Evolutionary conservation across 2,329 filamentous ascomycete genomes (phyloP).

Genomic region (Talaromyces piceae): DNA sequence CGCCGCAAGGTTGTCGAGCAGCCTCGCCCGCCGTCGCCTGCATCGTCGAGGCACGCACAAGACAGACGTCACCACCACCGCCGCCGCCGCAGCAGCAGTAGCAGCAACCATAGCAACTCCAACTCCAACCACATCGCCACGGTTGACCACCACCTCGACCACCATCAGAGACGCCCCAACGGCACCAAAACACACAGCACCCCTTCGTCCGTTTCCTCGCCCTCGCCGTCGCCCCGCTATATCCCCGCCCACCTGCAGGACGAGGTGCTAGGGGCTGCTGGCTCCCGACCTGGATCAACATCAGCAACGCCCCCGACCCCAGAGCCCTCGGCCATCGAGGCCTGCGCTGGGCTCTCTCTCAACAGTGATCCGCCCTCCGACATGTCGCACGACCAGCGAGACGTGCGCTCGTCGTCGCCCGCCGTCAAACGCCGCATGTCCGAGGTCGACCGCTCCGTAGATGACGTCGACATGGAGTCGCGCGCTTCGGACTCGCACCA

Average conservation of each 20-base stretch:
- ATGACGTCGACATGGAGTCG: conserved; percentile 11
- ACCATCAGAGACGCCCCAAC: too few relatives aligned
- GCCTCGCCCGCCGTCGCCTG: conserved; percentile 5
- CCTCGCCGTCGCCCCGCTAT: conserved; percentile 32
- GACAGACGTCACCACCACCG: conserved; percentile 28
- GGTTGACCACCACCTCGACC: background rate
- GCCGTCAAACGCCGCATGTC: conserved; percentile 29
- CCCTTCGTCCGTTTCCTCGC: too few relatives aligned
- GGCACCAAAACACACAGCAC: too few relatives aligned
- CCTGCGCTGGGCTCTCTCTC: conserved; percentile 46
- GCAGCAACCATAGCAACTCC: background rate
- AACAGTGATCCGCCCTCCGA: conserved; percentile 38
- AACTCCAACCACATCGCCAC: conserved; percentile 2
- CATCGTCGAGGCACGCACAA: conserved; percentile 9
- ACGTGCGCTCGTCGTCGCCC: conserved; percentile 25
- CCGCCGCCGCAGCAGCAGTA: too few relatives aligned
- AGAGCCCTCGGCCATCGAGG: conserved; percentile 40
- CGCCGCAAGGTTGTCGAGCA: conserved; percentile 36
- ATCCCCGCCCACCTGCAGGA: conserved; percentile 51
- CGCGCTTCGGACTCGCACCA: conserved; percentile 14
- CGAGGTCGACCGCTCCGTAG: conserved; percentile 20
- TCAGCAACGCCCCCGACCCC: conserved; percentile 5
- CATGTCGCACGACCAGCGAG: conserved; percentile 35
- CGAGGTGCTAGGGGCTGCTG: conserved; percentile 35
- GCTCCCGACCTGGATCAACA: conserved; percentile 6